Percentiles rank a stretch among this genome's conserved stretches.
Conservation (phyloP, 1,284 basidiomycete genomes). For the Ganoderma multipileum region DNA sequence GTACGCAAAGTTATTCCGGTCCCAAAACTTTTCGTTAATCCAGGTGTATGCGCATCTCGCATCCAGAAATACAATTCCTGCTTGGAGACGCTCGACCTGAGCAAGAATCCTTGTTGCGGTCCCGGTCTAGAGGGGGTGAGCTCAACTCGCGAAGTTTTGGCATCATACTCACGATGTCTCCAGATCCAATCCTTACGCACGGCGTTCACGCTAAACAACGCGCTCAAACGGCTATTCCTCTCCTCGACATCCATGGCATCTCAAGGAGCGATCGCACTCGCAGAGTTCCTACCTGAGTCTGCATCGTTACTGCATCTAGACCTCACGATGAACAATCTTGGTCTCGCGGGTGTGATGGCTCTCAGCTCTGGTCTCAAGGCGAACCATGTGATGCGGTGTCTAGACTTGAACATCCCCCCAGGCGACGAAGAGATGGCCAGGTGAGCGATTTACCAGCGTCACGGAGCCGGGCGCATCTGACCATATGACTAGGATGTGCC, state of each 20-base stretch:
- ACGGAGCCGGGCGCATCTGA: not conserved
- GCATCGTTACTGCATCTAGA: constrained; percentile 89
- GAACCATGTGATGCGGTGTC: constrained; percentile 88
- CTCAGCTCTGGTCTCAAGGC: constrained; percentile 84
- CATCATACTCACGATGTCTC: constrained; percentile 1
- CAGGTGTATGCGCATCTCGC: not conserved
- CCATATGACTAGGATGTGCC: constrained; percentile 61
- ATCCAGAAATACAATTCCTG: constrained; percentile 92
- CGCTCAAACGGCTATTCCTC: constrained; percentile 92
- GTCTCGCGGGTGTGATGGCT: constrained; percentile 93
- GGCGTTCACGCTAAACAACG: constrained; percentile 92
- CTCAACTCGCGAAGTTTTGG: constrained; percentile 13
- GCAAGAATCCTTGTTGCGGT: constrained; percentile 92
- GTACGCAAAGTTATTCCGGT: constrained; percentile 50
- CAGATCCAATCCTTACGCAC: constrained; percentile 90
- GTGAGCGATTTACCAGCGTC: constrained; percentile 45
- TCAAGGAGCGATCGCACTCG: constrained; percentile 91
- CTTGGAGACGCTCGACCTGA: constrained; percentile 93
- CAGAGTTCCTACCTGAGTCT: constrained; percentile 95
- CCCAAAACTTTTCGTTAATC: too few species aligned
- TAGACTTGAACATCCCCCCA: constrained; percentile 93
- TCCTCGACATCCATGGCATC: constrained; percentile 85
- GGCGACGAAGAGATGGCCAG: constrained; percentile 89
- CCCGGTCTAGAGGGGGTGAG: constrained; percentile 86
- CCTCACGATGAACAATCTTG: constrained; percentile 82